phyloP scores from a whole-genome alignment of 208 protist species.

The Perkinsela sp. region DNA sequence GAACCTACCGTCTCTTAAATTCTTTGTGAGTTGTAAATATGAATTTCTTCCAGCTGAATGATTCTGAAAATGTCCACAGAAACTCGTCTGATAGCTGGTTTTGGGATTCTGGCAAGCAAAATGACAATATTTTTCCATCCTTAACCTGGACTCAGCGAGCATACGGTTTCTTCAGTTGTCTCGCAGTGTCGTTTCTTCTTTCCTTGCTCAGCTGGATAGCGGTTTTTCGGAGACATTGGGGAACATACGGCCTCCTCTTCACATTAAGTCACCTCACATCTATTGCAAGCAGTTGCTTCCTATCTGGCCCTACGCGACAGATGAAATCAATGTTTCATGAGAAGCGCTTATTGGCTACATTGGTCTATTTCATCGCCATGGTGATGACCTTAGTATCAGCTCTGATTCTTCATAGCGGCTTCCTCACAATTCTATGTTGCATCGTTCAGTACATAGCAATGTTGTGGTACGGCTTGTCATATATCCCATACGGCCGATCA shows the following conservation, averaged over 20 bases:
- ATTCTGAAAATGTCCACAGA: not conserved
- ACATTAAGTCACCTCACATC: constrained; percentile 19
- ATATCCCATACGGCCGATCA: constrained; percentile 39
- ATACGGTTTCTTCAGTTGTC: constrained; percentile 38
- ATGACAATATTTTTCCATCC: constrained; percentile 26
- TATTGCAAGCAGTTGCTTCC: constrained; percentile 29
- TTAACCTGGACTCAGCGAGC: constrained; percentile 38
- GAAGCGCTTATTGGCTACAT: constrained; percentile 28
- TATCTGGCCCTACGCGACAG: constrained; percentile 30
- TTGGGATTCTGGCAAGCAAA: constrained; percentile 3
- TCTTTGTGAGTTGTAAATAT: not conserved
- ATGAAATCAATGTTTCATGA: constrained; percentile 43
- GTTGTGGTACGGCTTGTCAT: constrained; percentile 53
- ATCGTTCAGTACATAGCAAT: constrained; percentile 30
- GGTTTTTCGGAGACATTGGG: constrained; percentile 20
- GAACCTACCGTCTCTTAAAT: too few relatives aligned
- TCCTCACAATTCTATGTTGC: constrained; percentile 20
- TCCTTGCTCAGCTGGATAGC: constrained; percentile 48
- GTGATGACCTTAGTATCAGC: constrained; percentile 27
- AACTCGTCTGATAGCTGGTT: not conserved
- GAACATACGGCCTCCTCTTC: constrained; percentile 55
- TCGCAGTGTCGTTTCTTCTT: constrained; percentile 32
- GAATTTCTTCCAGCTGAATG: not conserved
- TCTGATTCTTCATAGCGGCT: constrained; percentile 15
- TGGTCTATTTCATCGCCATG: constrained; percentile 29